Percentiles rank a stretch among this genome's conserved stretches.
phyloP scores from a whole-genome alignment of 1,284 basidiomycete species.

The Tylopilus orsonianus region DNA sequence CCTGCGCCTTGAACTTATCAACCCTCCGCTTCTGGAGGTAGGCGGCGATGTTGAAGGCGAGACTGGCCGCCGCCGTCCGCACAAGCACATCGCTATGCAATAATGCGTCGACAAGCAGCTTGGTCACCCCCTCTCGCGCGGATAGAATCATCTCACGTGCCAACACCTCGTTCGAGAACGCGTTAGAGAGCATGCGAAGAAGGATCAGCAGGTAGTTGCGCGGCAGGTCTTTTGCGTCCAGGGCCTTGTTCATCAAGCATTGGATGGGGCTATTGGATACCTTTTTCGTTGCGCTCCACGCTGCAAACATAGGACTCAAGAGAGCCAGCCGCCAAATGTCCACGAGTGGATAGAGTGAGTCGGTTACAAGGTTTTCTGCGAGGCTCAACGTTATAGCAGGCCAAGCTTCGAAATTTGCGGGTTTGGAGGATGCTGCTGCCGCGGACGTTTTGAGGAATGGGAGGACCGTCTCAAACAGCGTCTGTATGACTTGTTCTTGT shows the following conservation, averaged over 20 bases:
- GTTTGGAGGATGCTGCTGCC: slow-evolving; percentile 16
- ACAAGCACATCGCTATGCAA: slow-evolving; percentile 69
- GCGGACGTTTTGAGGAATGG: slow-evolving; percentile 70
- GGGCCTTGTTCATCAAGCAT: slow-evolving; percentile 46
- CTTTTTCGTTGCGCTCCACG: slow-evolving; percentile 45
- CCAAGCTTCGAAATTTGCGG: slow-evolving; percentile 28
- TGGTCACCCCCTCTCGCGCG: slow-evolving; percentile 41
- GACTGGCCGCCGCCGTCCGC: slow-evolving; percentile 76
- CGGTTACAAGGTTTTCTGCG: slow-evolving; percentile 46
- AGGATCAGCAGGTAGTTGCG: slow-evolving; percentile 68
- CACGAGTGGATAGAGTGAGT: slow-evolving; percentile 75
- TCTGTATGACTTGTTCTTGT: slow-evolving; percentile 47
- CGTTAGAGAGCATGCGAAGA: slow-evolving; percentile 75
- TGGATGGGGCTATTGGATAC: slow-evolving; percentile 39
- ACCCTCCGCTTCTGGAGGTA: slow-evolving; percentile 61
- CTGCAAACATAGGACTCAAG: slow-evolving; percentile 58
- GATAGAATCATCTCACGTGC: slow-evolving; percentile 50
- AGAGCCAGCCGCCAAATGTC: slow-evolving; percentile 84
- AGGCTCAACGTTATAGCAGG: slow-evolving; percentile 45
- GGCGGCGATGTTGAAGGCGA: slow-evolving; percentile 75
- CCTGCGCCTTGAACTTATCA: slow-evolving; percentile 41
- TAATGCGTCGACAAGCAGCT: slow-evolving; percentile 63
- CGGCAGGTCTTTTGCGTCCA: slow-evolving; percentile 34
- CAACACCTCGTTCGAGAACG: slow-evolving; percentile 57
- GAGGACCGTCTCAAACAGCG: slow-evolving; percentile 48